phyloP scores from a whole-genome alignment of 169 alveolate species.

The Cryptosporidium sp. region DNA sequence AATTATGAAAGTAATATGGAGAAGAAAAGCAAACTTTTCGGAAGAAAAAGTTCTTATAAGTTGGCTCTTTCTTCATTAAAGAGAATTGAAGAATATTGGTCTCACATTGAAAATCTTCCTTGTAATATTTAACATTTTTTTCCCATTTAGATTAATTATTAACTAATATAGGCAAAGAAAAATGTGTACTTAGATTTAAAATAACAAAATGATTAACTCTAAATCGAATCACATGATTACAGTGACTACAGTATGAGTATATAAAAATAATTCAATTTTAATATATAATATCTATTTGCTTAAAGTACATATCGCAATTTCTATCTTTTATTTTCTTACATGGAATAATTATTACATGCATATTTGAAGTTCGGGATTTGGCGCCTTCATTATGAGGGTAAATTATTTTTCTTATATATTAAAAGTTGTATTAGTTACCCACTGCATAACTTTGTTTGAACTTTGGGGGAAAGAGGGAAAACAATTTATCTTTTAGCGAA shows the following conservation, averaged over 20 bases:
- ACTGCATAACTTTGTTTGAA: constrained; percentile 5
- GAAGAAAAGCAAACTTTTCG: constrained; percentile 14
- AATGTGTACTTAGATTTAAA: background rate
- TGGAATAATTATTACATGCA: background rate
- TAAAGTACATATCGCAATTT: background rate
- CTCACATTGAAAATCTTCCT: constrained; percentile 23
- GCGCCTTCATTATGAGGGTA: constrained; percentile 31
- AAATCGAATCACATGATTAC: background rate
- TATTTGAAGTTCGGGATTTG: background rate
- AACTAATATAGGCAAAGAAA: background rate
- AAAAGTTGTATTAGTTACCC: constrained; percentile 4
- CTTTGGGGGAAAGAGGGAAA: background rate
- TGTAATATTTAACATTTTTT: background rate
- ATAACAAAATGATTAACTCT: too few relatives aligned
- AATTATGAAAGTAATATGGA: background rate
- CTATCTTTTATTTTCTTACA: background rate
- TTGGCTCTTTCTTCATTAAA: constrained; percentile 5
- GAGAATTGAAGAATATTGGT: constrained; percentile 45
- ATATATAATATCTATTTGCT: background rate
- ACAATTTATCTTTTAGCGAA: too few relatives aligned
- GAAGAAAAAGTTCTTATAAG: constrained; percentile 6
- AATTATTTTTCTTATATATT: background rate
- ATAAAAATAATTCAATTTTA: too few relatives aligned
- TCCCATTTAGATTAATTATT: background rate
- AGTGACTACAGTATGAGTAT: background rate